Base-by-base conservation (phyloP, 2,329 filamentous ascomycete genomes). In the Fusarium fujikuroi region DNA sequence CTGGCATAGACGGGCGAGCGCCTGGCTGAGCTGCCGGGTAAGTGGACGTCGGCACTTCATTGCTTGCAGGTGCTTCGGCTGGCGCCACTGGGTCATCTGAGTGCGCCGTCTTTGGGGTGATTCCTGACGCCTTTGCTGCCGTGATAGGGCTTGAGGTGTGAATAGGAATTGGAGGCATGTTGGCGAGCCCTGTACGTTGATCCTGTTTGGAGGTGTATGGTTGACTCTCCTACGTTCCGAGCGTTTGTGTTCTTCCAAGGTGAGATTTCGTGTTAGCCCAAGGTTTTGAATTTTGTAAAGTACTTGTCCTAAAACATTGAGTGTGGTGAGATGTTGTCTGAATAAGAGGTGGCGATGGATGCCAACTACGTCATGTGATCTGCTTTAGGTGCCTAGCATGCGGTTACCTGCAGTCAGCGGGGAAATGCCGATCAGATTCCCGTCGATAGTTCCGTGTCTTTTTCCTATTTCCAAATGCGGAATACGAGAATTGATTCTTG, bases 81-180 rank as follows among this genome's bases (percentile, higher is more conserved):
- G 66, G 69, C 68, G 72, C 56, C n/a, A 67, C 71, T 28, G 58
- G 44, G 5, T 70, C 60, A 19, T 75, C 74, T 60, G 80, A 68
- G 12, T 74, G 67, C 43, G 79, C 79, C 21, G 86, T 89, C 72
- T 87, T 80, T 34, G 87, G 84, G 25, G 86, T 87, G 46, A 81
- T 77, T 37, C 83, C 87, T 21, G 83, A 83, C 54, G 88, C 83
- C 80, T 89, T 90, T 65, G 86, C 82, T 42, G 87, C 86, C 75
- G 84, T 87, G 79, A 91, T 90, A 50, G 90, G 89, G 78, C 88
- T 90, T 61, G 87, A 80, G 40, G 85, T 87, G 80, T 90, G 89
- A 46, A 91, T 85, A 53, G 86, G 87, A 69, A 92, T 87, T n/a
- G 89, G 86, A 54, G 89, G 85, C 89, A 91, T 91, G n/a, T 52